Evolutionary conservation across 352 stramenopile genomes (phyloP).

Genomic region (Phytophthora pini): DNA sequence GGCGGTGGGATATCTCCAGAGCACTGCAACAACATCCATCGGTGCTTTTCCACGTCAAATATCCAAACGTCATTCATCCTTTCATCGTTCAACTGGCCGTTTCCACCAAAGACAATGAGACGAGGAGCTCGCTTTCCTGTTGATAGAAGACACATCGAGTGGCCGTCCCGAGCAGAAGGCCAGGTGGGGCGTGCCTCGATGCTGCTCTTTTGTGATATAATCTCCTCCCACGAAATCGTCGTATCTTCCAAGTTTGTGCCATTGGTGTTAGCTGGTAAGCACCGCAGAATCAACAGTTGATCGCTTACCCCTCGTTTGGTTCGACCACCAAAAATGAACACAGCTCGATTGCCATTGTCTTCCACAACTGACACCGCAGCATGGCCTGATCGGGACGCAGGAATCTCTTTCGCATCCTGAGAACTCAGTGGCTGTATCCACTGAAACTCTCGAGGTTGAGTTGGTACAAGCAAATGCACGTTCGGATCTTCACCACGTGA

Average conservation of each 20-base stretch:
- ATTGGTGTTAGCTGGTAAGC: background rate
- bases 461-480: slow-evolving; percentile 44
- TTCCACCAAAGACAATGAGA: slow-evolving; percentile 71
- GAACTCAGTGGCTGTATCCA: slow-evolving; percentile 37
- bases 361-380: slow-evolving; percentile 39
- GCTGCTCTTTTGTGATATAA: slow-evolving; percentile 2
- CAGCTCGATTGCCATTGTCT: slow-evolving; percentile 5
- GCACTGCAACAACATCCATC: slow-evolving; percentile 53
- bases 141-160: slow-evolving; percentile 56
- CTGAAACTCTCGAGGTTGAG: slow-evolving; percentile 18
- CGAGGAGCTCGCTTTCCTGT: slow-evolving; percentile 7
- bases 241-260: background rate
- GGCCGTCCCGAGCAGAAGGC: slow-evolving; percentile 62
- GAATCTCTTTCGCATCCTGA: slow-evolving; percentile 21
- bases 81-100: slow-evolving; percentile 70
- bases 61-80: slow-evolving; percentile 79
- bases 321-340: slow-evolving; percentile 67
- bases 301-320: slow-evolving; percentile 69
- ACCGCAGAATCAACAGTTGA: slow-evolving; percentile 46
- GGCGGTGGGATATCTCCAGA: slow-evolving; percentile 50
- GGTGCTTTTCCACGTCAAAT: slow-evolving; percentile 42
- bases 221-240: slow-evolving; percentile 39
- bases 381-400: slow-evolving; percentile 59
- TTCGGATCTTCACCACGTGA: slow-evolving; percentile 56
- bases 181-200: background rate